These are phyloP conservation scores for Cadophora sp. DNA, from an alignment of 2,329 filamentous ascomycete genomes.

Conservation along the genomic window DNA sequence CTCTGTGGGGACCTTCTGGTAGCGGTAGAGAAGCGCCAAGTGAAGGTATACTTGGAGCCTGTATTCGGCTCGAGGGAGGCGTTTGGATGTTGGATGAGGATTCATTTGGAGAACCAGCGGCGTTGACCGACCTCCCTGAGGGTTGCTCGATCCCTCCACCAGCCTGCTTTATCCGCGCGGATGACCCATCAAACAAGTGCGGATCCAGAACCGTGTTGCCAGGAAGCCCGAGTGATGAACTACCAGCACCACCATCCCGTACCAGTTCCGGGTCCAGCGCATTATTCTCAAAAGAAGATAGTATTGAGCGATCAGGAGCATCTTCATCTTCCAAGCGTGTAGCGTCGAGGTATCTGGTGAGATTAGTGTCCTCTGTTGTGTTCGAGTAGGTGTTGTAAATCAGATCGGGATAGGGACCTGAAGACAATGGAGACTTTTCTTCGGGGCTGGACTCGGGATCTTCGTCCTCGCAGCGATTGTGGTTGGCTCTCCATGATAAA, in stretches of 20 bases:
- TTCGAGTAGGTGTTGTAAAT: neutral
- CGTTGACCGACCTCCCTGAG: neutral
- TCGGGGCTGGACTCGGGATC: neutral
- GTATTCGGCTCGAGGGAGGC: neutral
- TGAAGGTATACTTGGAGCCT: neutral
- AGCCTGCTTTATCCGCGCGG: neutral
- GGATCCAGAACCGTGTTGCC: neutral
- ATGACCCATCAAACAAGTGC: neutral
- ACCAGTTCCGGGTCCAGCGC: neutral
- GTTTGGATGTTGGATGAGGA: neutral
- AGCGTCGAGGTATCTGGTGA: neutral
- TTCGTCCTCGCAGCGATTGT: neutral
- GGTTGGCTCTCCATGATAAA: neutral
- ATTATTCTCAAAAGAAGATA: neutral
- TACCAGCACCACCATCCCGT: neutral
- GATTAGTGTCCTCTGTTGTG: neutral
- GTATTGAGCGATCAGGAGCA: neutral
- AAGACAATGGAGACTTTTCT: neutral
- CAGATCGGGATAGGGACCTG: neutral
- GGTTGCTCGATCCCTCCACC: neutral
- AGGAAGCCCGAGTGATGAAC: neutral
- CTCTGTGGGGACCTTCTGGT: neutral
- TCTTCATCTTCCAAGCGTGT: neutral
- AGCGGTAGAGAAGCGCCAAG: neutral
- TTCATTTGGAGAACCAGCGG: neutral